phyloP scores from a whole-genome alignment of 768 basidiomycete genomes.

The Collybiopsis luxurians region DNA sequence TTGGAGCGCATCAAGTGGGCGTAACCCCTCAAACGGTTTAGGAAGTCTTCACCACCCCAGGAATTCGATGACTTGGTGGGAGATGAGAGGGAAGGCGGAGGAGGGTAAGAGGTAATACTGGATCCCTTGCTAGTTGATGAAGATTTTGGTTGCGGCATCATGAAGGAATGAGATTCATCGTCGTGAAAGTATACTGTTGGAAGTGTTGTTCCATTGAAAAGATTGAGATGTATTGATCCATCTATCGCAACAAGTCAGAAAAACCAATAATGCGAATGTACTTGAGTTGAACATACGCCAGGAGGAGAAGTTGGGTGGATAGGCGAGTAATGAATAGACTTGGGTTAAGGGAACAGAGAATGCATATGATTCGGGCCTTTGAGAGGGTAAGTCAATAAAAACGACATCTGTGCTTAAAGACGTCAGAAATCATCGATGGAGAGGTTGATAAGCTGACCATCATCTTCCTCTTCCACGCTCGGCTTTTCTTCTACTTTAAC shows the following conservation, averaged over 20 bases:
- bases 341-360: conserved; percentile 92
- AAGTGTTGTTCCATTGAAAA: conserved; percentile 80
- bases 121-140: conserved; percentile 23
- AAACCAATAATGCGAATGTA: too few species aligned
- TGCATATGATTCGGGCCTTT: conserved; percentile 86
- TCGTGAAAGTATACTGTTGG: conserved; percentile 96
- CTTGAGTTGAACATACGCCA: conserved; percentile 79
- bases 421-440: conserved; percentile 5
- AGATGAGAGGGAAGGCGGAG: conserved; percentile 48
- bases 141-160: conserved; percentile 44
- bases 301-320: conserved; percentile 79
- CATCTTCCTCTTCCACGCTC: conserved; percentile 60
- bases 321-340: conserved; percentile 85
- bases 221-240: conserved; percentile 86
- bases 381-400: conserved; percentile 79
- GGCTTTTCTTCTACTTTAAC: conserved; percentile 75
- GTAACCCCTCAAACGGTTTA: conserved; percentile 73
- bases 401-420: conserved; percentile 59
- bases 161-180: conserved; percentile 86
- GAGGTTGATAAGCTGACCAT: conserved; percentile 41
- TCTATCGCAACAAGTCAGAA: too few species aligned
- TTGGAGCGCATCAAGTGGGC: conserved; percentile 82
- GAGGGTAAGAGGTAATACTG: conserved; percentile 58
- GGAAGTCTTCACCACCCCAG: conserved; percentile 88
- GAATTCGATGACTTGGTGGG: conserved; percentile 46